A percentile compares a stretch with the other conserved stretches of the same genome.
Conservation (phyloP, 2,329 filamentous ascomycete species). For the Neonectria faginata region DNA sequence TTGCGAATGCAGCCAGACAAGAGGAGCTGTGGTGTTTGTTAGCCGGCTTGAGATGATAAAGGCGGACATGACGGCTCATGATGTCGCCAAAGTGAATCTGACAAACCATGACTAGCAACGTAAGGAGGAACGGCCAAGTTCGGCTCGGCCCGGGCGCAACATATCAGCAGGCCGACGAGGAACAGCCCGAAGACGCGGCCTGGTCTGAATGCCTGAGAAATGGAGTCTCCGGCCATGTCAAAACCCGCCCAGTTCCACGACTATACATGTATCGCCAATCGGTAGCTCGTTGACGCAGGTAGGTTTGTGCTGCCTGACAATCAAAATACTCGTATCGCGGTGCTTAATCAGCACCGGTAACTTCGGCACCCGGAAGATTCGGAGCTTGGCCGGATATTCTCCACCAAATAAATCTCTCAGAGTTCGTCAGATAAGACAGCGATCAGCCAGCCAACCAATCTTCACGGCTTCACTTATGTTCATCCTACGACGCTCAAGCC, state of each 20-base stretch:
- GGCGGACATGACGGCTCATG: background rate
- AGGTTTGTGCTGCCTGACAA: background rate
- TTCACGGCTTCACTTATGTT: background rate
- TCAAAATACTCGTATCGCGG: background rate
- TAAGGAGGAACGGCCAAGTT: conserved; percentile 44
- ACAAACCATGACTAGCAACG: conserved; percentile 47
- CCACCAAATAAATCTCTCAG: background rate
- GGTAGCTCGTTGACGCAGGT: background rate
- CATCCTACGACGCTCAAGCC: background rate
- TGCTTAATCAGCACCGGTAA: background rate
- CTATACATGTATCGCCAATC: background rate
- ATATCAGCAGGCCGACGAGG: conserved; percentile 6
- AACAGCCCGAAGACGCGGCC: background rate
- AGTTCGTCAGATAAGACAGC: background rate
- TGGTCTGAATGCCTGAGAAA: conserved; percentile 10
- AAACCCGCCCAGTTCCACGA: conserved; percentile 7
- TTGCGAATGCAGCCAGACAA: conserved; percentile 50
- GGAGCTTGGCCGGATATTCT: background rate
- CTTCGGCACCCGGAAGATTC: background rate
- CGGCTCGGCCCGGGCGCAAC: conserved; percentile 24
- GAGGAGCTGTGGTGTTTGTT: conserved; percentile 41
- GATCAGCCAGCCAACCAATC: background rate
- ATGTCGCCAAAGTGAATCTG: background rate
- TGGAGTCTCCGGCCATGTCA: conserved; percentile 18
- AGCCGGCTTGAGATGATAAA: background rate